Percentiles rank a stretch among this genome's conserved stretches.
phyloP scores from a whole-genome alignment of 306 rosid genomes.

The Purshia tridentata region DNA sequence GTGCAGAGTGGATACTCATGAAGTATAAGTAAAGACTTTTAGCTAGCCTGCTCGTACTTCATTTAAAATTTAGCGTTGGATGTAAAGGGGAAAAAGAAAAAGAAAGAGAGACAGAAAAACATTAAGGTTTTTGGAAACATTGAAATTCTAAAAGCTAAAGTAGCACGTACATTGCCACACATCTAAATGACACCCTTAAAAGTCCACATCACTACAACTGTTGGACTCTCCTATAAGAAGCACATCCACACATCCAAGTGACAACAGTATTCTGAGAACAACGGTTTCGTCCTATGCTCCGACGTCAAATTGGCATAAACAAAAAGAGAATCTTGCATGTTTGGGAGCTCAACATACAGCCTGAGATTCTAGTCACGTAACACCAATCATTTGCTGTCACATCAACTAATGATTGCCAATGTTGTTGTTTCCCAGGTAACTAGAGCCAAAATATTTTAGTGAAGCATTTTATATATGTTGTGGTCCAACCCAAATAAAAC shows the following conservation, averaged over 20 bases:
- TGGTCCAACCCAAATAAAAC: not conserved
- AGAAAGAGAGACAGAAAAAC: not conserved
- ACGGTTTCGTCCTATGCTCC: not conserved
- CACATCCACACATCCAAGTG: not conserved
- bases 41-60: not conserved
- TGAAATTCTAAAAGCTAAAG: not conserved
- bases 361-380: not conserved
- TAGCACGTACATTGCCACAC: not conserved
- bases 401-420: not conserved
- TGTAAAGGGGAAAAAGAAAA: not conserved
- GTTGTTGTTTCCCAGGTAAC: not conserved
- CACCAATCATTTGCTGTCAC: not conserved
- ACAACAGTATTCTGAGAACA: not conserved
- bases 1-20: not conserved
- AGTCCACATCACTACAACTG: not conserved
- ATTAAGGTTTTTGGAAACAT: not conserved
- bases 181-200: too few relatives aligned
- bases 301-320: not conserved
- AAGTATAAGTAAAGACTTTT: not conserved
- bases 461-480: not conserved
- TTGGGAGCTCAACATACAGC: not conserved
- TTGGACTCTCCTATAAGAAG: not conserved
- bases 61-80: not conserved
- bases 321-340: not conserved
- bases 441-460: not conserved